These are phyloP conservation scores for Colletotrichum tabaci DNA, from an alignment of 2,329 filamentous ascomycete species.

Conservation along the genomic window DNA sequence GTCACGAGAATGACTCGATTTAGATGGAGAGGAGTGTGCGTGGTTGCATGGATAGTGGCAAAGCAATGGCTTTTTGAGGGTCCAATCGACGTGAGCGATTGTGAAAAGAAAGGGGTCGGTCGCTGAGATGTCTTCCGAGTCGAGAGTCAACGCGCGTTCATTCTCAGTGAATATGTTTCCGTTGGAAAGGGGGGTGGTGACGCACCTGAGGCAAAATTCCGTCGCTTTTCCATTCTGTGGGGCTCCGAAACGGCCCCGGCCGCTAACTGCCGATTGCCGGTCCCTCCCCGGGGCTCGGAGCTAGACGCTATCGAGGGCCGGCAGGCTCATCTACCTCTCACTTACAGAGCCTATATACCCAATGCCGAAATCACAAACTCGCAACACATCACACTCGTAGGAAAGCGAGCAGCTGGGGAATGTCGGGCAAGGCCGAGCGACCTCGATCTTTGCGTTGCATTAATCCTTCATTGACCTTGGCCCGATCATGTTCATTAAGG, in stretches of 20 bases:
- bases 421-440: slow-evolving; percentile 7
- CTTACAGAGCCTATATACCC: too few species aligned
- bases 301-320: too few species aligned
- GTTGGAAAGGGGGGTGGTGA: background rate
- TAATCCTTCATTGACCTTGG: slow-evolving; percentile 6
- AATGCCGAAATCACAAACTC: background rate
- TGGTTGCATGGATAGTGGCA: too few species aligned
- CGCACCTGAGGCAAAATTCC: slow-evolving; percentile 14
- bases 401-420: background rate
- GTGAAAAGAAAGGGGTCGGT: too few species aligned
- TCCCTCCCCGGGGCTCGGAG: background rate
- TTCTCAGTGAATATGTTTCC: background rate
- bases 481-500: slow-evolving; percentile 39
- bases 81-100: too few species aligned
- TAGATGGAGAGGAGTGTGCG: too few species aligned
- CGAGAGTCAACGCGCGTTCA: too few species aligned
- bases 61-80: too few species aligned
- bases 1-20: too few species aligned
- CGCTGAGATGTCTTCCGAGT: too few species aligned
- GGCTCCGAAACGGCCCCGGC: slow-evolving; percentile 7
- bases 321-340: too few species aligned
- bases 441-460: slow-evolving; percentile 26
- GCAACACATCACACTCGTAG: background rate
- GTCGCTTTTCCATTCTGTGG: background rate
- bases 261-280: slow-evolving; percentile 10